Evolutionary conservation across 768 basidiomycete genomes (phyloP).

Genomic region (Sarcodon sp.): DNA sequence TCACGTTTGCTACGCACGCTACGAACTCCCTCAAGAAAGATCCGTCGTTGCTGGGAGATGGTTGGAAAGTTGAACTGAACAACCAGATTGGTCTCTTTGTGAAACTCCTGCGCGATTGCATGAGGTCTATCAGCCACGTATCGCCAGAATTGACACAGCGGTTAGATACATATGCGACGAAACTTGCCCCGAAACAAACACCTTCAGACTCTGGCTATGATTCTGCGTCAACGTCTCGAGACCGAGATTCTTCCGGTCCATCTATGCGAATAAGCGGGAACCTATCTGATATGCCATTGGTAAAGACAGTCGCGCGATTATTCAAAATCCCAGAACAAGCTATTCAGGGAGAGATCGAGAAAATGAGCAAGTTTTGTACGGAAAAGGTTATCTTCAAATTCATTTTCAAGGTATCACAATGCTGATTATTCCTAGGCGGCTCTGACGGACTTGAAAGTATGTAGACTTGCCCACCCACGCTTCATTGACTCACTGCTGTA

Average conservation of each 20-base stretch:
- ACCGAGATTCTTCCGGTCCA: constrained; percentile 35
- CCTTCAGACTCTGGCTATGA: constrained; percentile 52
- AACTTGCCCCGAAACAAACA: constrained; percentile 46
- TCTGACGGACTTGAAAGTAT: constrained; percentile 74
- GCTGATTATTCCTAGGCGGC: constrained; percentile 45
- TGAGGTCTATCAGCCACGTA: constrained; percentile 61
- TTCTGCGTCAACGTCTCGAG: constrained; percentile 42
- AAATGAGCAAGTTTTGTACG: constrained; percentile 48
- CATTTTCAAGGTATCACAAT: neutral
- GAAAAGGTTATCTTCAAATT: constrained; percentile 44
- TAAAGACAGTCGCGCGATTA: constrained; percentile 49
- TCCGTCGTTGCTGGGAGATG: constrained; percentile 68
- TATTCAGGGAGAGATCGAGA: constrained; percentile 64
- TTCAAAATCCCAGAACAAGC: constrained; percentile 65
- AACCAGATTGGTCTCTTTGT: constrained; percentile 87
- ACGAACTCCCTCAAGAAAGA: constrained; percentile 85
- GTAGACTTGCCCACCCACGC: constrained; percentile 6
- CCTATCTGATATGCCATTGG: constrained; percentile 70
- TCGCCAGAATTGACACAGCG: constrained; percentile 73
- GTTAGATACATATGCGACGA: constrained; percentile 74
- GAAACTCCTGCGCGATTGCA: constrained; percentile 69
- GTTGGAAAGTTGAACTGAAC: constrained; percentile 89
- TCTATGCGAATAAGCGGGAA: constrained; percentile 26
- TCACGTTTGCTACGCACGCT: constrained; percentile 90
- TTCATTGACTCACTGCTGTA: constrained; percentile 3